phyloP scores from a whole-genome alignment of 345 rosid genomes.

The Melaleuca alternifolia region DNA sequence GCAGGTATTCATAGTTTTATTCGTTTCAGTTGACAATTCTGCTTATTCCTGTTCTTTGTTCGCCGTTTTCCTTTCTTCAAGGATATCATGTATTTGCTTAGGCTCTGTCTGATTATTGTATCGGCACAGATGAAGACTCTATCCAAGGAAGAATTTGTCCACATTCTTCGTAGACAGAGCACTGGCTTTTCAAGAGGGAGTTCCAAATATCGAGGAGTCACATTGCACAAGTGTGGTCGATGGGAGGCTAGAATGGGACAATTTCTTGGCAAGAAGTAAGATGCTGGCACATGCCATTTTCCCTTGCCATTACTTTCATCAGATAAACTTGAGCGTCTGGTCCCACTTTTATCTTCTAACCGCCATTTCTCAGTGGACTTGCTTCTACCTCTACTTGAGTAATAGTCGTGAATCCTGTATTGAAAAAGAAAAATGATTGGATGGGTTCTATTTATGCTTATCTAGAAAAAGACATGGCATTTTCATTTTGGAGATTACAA shows the following conservation, averaged over 20 bases:
- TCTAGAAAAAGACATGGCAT: neutral
- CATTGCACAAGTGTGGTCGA: constrained; percentile 86
- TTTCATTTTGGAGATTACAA: constrained; percentile 60
- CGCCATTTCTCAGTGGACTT: neutral
- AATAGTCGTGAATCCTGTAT: constrained; percentile 19
- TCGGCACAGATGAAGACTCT: constrained; percentile 51
- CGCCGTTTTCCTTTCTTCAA: neutral
- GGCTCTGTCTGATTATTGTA: neutral
- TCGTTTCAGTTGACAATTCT: constrained; percentile 1
- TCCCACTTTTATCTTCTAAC: neutral
- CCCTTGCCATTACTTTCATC: neutral
- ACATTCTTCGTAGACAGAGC: constrained; percentile 91
- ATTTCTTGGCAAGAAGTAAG: constrained; percentile 95
- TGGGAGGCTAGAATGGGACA: constrained; percentile 99
- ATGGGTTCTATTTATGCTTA: neutral
- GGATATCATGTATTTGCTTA: neutral
- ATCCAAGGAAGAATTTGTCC: constrained; percentile 86
- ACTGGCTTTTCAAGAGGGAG: constrained; percentile 90
- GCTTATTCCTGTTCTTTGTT: neutral
- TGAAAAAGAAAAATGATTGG: constrained; percentile 30
- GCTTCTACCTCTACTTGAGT: constrained; percentile 10
- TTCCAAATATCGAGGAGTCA: constrained; percentile 88
- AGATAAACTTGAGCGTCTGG: neutral
- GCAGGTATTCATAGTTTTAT: constrained; percentile 24
- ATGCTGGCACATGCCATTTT: constrained; percentile 1